phyloP scores from a whole-genome alignment of 1,284 basidiomycete genomes.

The Mycocalia duriaeana region DNA sequence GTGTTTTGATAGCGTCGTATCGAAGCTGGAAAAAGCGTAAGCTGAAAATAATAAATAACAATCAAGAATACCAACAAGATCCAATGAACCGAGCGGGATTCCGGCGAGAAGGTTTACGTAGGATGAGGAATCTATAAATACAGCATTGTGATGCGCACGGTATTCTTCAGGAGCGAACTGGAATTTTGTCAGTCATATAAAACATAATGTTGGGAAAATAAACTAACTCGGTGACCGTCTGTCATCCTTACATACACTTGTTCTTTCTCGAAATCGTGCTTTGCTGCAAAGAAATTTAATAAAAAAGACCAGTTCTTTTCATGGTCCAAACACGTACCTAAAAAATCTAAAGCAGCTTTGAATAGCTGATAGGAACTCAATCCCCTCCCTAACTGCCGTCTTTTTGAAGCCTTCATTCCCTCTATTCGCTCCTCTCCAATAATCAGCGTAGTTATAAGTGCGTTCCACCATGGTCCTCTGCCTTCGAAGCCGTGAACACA shows the following conservation, averaged over 20 bases:
- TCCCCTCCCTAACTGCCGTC: conserved; percentile 62
- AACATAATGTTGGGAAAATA: conserved; percentile 5
- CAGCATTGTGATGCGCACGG: conserved; percentile 38
- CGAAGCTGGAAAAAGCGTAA: conserved; percentile 46
- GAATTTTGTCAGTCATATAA: conserved; percentile 3
- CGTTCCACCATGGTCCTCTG: conserved; percentile 66
- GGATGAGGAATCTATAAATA: conserved; percentile 81
- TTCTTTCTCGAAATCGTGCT: conserved; percentile 63
- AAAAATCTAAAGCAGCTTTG: conserved; percentile 73
- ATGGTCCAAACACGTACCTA: conserved; percentile 46
- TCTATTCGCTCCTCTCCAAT: conserved; percentile 56
- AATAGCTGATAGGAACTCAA: conserved; percentile 87
- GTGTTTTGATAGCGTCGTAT: conserved; percentile 70
- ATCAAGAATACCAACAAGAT: conserved; percentile 45
- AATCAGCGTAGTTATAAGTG: conserved; percentile 68
- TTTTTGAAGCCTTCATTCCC: conserved; percentile 28
- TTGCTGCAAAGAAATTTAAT: conserved; percentile 38
- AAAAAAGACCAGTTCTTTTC: conserved; percentile 2
- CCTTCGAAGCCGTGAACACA: conserved; percentile 68
- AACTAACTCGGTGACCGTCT: conserved; percentile 43
- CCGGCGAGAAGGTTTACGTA: conserved; percentile 78
- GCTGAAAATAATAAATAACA: not conserved
- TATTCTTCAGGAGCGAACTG: conserved; percentile 60
- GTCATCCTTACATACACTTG: conserved; percentile 60
- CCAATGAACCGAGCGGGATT: conserved; percentile 67